These are phyloP conservation scores for Sporisorium graminicola DNA, from an alignment of 1,284 basidiomycete genomes.

Conservation along the genomic window DNA sequence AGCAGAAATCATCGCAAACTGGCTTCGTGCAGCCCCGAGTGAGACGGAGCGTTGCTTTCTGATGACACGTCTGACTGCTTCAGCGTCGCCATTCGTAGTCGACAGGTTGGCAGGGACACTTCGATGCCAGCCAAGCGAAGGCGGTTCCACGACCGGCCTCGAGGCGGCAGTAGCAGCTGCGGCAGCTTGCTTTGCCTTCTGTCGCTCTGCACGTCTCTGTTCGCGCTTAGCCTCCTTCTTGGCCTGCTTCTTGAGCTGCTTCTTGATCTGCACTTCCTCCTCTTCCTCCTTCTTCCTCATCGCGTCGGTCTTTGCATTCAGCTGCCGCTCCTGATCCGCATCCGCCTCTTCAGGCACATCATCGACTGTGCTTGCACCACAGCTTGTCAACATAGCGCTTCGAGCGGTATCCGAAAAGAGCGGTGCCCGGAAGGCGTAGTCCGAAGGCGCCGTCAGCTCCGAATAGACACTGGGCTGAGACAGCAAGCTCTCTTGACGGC, in stretches of 20 bases:
- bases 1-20: conserved; percentile 9
- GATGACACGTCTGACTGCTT: conserved; percentile 16
- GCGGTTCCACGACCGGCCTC: not conserved
- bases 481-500: conserved; percentile 25
- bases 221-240: conserved; percentile 33
- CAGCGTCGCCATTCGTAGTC: not conserved
- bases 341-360: conserved; percentile 2
- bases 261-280: conserved; percentile 14
- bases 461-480: conserved; percentile 43
- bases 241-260: conserved; percentile 27
- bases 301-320: not conserved
- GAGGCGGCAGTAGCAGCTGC: not conserved
- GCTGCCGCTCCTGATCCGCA: conserved; percentile 1
- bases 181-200: conserved; percentile 4
- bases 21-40: conserved; percentile 23
- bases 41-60: conserved; percentile 34
- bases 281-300: conserved; percentile 9
- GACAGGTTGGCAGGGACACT: not conserved
- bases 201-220: conserved; percentile 23
- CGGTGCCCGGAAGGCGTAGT: conserved; percentile 43
- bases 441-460: conserved; percentile 43
- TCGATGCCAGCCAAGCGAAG: not conserved
- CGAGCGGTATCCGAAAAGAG: conserved; percentile 22
- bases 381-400: conserved; percentile 1
- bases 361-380: conserved; percentile 18